phyloP scores from a whole-genome alignment of 2,329 filamentous ascomycete genomes.

The Harringtonia lauricola region DNA sequence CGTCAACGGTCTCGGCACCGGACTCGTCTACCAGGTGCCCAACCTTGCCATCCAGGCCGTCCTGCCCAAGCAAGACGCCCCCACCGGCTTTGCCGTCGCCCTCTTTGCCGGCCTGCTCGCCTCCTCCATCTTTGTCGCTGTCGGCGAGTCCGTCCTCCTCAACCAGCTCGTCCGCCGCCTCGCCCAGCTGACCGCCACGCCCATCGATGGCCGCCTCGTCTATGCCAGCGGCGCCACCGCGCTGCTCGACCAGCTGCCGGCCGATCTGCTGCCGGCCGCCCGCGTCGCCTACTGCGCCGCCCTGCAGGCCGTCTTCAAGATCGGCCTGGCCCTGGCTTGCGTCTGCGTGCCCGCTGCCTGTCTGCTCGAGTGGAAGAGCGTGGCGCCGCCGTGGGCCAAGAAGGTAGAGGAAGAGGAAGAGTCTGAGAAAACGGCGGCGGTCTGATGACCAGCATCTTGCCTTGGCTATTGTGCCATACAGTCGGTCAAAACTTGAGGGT shows the following conservation, averaged over 20 bases:
- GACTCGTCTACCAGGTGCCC: constrained; percentile 18
- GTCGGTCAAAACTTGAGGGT: too few relatives aligned
- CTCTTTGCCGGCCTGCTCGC: constrained; percentile 29
- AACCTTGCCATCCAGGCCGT: constrained; percentile 25
- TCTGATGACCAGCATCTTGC: too few relatives aligned
- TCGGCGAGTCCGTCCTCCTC: constrained; percentile 28
- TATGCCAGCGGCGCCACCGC: background rate
- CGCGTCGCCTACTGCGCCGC: constrained; percentile 45
- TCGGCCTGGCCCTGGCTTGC: constrained; percentile 39
- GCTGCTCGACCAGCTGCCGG: background rate
- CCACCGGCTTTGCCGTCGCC: constrained; percentile 25
- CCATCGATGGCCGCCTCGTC: background rate
- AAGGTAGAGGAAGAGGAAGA: background rate
- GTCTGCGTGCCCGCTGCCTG: constrained; percentile 40
- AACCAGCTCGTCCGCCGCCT: constrained; percentile 23
- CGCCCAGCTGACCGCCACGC: background rate
- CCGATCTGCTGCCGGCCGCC: constrained; percentile 6
- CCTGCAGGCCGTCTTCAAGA: constrained; percentile 44
- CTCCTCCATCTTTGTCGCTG: constrained; percentile 26
- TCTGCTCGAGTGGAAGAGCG: constrained; percentile 45
- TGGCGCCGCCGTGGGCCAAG: constrained; percentile 7
- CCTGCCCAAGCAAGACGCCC: constrained; percentile 15
- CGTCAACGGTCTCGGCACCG: constrained; percentile 16
- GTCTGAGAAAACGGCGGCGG: too few relatives aligned
- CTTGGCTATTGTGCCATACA: too few relatives aligned